These are phyloP conservation scores for Thozetella sp. DNA, from an alignment of 495 filamentous ascomycete genomes.

Conservation along the genomic window DNA sequence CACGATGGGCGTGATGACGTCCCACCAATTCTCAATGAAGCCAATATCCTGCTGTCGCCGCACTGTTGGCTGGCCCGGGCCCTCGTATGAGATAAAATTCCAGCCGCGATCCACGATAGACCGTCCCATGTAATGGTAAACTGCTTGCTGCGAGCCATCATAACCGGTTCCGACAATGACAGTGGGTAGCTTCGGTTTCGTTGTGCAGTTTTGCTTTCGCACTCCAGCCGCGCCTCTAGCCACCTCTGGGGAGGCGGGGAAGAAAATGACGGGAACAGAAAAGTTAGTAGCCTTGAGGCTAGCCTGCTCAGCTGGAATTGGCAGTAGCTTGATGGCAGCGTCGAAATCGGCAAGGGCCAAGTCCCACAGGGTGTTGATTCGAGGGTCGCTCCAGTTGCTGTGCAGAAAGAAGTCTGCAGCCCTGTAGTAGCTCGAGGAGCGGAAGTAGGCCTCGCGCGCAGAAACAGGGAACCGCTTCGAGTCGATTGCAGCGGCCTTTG, in stretches of 20 bases:
- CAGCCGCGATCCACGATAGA: constrained; percentile 40
- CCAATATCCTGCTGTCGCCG: constrained; percentile 44
- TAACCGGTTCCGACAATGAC: constrained; percentile 41
- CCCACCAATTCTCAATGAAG: constrained; percentile 51
- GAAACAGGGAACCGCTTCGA: constrained; percentile 23
- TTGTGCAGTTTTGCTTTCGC: neutral
- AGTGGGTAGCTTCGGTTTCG: constrained; percentile 22
- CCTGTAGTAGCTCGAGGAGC: constrained; percentile 43
- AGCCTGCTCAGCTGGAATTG: constrained; percentile 35
- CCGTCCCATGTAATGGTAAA: constrained; percentile 32
- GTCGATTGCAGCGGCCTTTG: constrained; percentile 10
- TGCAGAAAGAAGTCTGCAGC: constrained; percentile 41
- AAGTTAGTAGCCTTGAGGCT: constrained; percentile 27
- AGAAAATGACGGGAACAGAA: constrained; percentile 31
- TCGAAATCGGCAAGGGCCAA: constrained; percentile 68
- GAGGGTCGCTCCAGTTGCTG: constrained; percentile 31
- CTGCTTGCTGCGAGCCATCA: constrained; percentile 47
- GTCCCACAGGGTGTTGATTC: constrained; percentile 63
- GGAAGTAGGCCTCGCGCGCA: constrained; percentile 34
- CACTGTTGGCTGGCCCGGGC: constrained; percentile 49
- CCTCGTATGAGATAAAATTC: constrained; percentile 50
- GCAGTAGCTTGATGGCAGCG: constrained; percentile 47
- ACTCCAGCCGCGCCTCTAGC: constrained; percentile 6
- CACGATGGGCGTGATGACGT: constrained; percentile 43
- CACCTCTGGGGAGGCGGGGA: constrained; percentile 10